Percentiles rank a stretch among this genome's conserved stretches.
These are phyloP conservation scores for Rosa rugosa DNA, from an alignment of 306 rosid species.

Conservation along the genomic window DNA sequence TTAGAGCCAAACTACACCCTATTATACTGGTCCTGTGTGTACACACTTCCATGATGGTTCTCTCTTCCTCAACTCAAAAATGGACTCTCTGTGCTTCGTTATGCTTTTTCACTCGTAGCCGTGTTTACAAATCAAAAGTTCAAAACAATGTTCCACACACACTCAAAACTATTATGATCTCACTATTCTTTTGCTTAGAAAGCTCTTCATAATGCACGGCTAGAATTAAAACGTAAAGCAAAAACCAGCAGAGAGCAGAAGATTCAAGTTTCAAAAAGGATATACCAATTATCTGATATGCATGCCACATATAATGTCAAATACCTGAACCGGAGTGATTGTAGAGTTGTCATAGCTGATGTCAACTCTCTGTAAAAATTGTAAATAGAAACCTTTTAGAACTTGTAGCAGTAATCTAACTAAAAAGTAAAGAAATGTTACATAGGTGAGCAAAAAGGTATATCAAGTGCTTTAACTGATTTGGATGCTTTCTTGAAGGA, in stretches of 20 bases:
- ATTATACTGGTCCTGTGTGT: neutral
- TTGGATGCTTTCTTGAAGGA: constrained; percentile 71
- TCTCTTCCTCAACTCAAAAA: neutral
- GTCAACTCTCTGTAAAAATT: constrained; percentile 63
- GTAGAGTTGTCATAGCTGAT: constrained; percentile 60
- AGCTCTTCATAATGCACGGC: neutral
- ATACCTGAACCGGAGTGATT: constrained; percentile 77
- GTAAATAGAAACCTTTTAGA: neutral
- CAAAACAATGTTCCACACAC: neutral
- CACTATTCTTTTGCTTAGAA: neutral
- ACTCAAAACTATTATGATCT: neutral
- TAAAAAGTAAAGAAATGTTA: constrained; percentile 1
- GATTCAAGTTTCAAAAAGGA: neutral
- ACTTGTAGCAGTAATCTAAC: neutral
- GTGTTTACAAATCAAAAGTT: neutral
- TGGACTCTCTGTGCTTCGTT: neutral
- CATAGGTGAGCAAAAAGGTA: constrained; percentile 19
- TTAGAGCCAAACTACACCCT: neutral
- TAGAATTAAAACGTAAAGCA: neutral
- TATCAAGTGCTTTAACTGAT: constrained; percentile 48
- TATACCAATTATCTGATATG: neutral
- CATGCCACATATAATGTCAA: neutral
- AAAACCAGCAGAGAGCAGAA: neutral
- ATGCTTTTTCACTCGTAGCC: neutral
- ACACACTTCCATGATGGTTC: neutral